Base-by-base conservation (phyloP, 345 rosid genomes). In the Gossypium raimondii region DNA sequence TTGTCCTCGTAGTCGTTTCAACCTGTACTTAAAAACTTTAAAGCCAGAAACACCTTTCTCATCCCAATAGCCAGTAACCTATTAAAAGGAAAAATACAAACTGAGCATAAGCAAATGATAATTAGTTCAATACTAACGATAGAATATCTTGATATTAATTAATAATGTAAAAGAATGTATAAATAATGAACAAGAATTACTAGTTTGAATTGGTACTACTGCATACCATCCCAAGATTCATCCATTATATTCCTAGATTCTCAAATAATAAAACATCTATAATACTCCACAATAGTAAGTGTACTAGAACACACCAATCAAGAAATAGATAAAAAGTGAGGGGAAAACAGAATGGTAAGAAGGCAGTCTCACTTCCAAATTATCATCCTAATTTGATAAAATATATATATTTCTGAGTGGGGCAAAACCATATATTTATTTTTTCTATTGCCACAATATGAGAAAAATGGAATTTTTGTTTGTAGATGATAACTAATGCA, bases 51-150 rank as follows among this genome's bases (percentile, higher is more conserved):
- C 22, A 66, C 79, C 71, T 60, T 63, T 53, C 59, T 73, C 81
- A 57, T 16, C 18, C 75, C 73, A 76, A 72, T 17, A 73, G 9
- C 76, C 29, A 56, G 67, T 56, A 72, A 84, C 83, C 85, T 84
- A 74, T 20, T 18, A 5, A 59, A 65, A 76, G 51, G 5, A 20
- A 47, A 51, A 20, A 38, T 51, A 34, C 10, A 73, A 61, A 57
- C 45, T 25, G 41, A 73, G 69, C 12, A 48, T 25, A 73, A 59
- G 6, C 17, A 13, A 45, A 72, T 13, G 14, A 48, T 16, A 25
- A 62, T 45, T 50, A 58, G 51, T 11, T 53, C 52, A 55, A 20
- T 53, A 50, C 41, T 41, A 8, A 78, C 22, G 22, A 66, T 55
- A 14, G 51, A 77, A 65, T 22, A 14, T 45, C 67, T 41, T 29